Evolutionary conservation across 2,329 filamentous ascomycete species (phyloP).

Genomic region (Nothophoma quercina): DNA sequence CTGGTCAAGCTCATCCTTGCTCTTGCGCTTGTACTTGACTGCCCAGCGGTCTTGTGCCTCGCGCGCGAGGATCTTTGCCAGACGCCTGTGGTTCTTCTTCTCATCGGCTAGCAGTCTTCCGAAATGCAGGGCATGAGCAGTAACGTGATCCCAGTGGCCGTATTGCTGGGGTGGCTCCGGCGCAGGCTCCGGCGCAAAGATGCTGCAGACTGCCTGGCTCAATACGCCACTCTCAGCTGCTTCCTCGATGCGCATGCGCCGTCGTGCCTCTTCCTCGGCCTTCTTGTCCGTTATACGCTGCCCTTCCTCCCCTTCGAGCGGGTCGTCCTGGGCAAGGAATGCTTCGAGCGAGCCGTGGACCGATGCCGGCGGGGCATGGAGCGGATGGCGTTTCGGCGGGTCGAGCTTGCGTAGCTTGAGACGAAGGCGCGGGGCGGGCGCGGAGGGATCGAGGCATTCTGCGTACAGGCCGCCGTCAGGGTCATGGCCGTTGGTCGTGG

Average conservation of each 20-base stretch:
- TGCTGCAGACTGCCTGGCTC: conserved; percentile 72
- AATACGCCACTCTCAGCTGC: conserved; percentile 80
- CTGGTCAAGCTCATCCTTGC: conserved; percentile 77
- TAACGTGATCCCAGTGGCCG: conserved; percentile 85
- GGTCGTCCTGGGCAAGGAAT: conserved; percentile 67
- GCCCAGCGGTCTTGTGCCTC: conserved; percentile 80
- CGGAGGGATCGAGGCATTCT: conserved; percentile 29
- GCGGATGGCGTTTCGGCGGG: conserved; percentile 60
- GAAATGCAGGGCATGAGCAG: conserved; percentile 81
- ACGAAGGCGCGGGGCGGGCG: conserved; percentile 47
- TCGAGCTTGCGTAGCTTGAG: conserved; percentile 62
- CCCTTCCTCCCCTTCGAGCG: conserved; percentile 53
- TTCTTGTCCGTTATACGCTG: conserved; percentile 43
- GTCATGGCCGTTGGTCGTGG: conserved; percentile 26
- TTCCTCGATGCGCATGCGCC: conserved; percentile 73
- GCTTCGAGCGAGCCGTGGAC: conserved; percentile 65
- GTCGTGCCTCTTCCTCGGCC: conserved; percentile 67
- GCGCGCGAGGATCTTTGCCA: conserved; percentile 80
- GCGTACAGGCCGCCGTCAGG: conserved; percentile 32
- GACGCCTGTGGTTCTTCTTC: conserved; percentile 76
- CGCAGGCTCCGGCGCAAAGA: conserved; percentile 75
- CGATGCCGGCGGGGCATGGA: conserved; percentile 55
- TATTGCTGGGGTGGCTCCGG: conserved; percentile 82
- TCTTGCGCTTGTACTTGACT: conserved; percentile 63
- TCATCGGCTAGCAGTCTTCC: conserved; percentile 81